Percentiles rank a stretch among this genome's conserved stretches.
These are phyloP conservation scores for Kluyveromyces aestuarii DNA, from an alignment of 805 yeast species.

Conservation along the genomic window DNA sequence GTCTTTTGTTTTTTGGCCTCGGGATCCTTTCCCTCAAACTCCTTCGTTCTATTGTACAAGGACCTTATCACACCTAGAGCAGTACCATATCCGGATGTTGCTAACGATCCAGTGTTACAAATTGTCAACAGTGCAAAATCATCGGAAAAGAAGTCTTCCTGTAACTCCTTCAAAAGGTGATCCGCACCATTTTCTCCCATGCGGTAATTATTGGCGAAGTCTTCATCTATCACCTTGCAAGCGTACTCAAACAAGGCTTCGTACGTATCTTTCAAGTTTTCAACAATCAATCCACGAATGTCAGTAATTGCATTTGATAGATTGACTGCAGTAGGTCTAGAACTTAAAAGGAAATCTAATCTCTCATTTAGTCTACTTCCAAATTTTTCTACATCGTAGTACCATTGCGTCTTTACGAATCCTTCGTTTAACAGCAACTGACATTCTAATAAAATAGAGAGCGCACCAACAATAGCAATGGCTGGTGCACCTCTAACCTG, in stretches of 20 bases:
- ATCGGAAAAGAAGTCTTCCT: conserved; percentile 42
- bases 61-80: conserved; percentile 89
- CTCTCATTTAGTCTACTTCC: conserved; percentile 31
- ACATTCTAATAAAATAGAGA: conserved; percentile 72
- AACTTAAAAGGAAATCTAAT: conserved; percentile 57
- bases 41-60: conserved; percentile 38
- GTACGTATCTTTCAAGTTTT: conserved; percentile 17
- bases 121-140: conserved; percentile 80
- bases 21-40: conserved; percentile 15
- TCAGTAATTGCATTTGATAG: conserved; percentile 56
- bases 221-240: conserved; percentile 57
- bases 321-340: conserved; percentile 96
- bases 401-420: conserved; percentile 17
- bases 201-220: conserved; percentile 62
- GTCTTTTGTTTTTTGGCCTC: conserved; percentile 19
- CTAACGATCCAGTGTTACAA: conserved; percentile 94
- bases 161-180: conserved; percentile 45
- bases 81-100: conserved; percentile 97
- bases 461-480: conserved; percentile 88
- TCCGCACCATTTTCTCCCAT: conserved; percentile 77
- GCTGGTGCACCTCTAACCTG: conserved; percentile 98
- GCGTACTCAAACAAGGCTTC: conserved; percentile 35
- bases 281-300: conserved; percentile 27
- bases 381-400: conserved; percentile 28
- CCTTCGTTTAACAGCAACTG: conserved; percentile 25